Base-by-base conservation (phyloP, 2,329 filamentous ascomycete genomes). In the Xylariales sp. region DNA sequence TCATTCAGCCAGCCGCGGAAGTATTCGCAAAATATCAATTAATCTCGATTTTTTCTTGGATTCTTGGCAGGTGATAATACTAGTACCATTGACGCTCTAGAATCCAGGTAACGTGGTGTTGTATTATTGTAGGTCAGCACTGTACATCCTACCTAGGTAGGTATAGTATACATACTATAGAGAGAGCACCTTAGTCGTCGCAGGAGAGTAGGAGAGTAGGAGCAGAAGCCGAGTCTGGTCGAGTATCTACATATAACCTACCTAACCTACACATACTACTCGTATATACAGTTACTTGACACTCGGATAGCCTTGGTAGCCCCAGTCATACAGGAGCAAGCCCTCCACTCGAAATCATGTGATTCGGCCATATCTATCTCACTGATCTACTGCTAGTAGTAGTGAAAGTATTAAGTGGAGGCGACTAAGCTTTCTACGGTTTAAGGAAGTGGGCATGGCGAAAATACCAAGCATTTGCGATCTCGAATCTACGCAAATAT, bases 381-480 rank as follows among this genome's bases (percentile, higher is more conserved):
- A 46, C 14, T 23, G 7, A 23, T 23, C 14, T 8, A 18, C 5
- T 48, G 16, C 36, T 30, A 12, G 3, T 45, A 23, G 5, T 28
- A 53, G 18, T 28, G 52, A 45, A 14, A 39, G 34, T 36, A 52
- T 50, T 53, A 49, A 52, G 50, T 59, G 56, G 63, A 48, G 23
- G 30, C 32, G 46, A 16, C 65, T 52, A 64, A 43, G 28, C 54
- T 52, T 54, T 54, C 39, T 48, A 16, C 3, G 8, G 56, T n/a
- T 34, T 58, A 52, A 34, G 56, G 14, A 61, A 61, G 55, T 48
- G 32, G 56, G 41, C 43, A 39, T 55, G 49, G 12, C 5, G 39
- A 48, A 56, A n/a, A 66, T 67, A 64, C 61, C 62, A 64, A 67
- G 65, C 60, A 59, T 59, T 64, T 46, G 14, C 50, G 58, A 67